Evolutionary conservation across 1,139 yeast genomes (phyloP).

Genomic region (Magnusiomyces sp.): DNA sequence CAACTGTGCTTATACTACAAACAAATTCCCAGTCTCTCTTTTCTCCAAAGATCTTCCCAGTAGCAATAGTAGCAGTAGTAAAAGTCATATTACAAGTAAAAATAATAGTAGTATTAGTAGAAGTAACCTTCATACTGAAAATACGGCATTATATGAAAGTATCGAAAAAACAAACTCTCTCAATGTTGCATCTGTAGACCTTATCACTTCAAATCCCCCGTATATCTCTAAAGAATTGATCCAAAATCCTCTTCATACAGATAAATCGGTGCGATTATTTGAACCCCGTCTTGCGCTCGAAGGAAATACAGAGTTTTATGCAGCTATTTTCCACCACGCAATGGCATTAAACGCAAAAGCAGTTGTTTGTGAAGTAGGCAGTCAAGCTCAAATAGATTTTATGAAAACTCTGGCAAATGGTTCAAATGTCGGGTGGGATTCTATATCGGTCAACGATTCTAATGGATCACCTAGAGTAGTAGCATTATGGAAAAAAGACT

Average conservation of each 20-base stretch:
- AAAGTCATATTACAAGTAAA: no score
- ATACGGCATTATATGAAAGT: no score
- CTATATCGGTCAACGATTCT: constrained; percentile 29
- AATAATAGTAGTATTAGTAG: no score
- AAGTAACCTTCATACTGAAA: no score
- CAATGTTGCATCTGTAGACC: constrained; percentile 29
- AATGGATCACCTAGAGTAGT: constrained; percentile 31
- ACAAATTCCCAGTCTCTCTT: constrained; percentile 9
- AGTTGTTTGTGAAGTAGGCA: constrained; percentile 41
- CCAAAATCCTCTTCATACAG: constrained; percentile 29
- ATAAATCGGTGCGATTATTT: constrained; percentile 53
- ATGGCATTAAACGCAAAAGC: constrained; percentile 36
- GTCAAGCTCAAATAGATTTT: constrained; percentile 28
- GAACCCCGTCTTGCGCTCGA: constrained; percentile 75
- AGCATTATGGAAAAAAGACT: constrained; percentile 27
- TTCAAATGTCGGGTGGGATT: constrained; percentile 21
- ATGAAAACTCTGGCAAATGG: constrained; percentile 13
- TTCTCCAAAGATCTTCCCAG: constrained; percentile 3
- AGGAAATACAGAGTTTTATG: constrained; percentile 68
- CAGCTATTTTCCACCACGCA: constrained; percentile 42
- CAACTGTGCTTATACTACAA: not conserved
- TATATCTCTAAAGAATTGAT: constrained; percentile 48
- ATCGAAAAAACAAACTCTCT: not conserved
- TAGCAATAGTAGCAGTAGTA: no score
- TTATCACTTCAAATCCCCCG: constrained; percentile 83